Percentiles rank a stretch among this genome's conserved stretches.
phyloP scores from a whole-genome alignment of 2,329 filamentous ascomycete species.

The Lasiodiplodia gonubiensis region DNA sequence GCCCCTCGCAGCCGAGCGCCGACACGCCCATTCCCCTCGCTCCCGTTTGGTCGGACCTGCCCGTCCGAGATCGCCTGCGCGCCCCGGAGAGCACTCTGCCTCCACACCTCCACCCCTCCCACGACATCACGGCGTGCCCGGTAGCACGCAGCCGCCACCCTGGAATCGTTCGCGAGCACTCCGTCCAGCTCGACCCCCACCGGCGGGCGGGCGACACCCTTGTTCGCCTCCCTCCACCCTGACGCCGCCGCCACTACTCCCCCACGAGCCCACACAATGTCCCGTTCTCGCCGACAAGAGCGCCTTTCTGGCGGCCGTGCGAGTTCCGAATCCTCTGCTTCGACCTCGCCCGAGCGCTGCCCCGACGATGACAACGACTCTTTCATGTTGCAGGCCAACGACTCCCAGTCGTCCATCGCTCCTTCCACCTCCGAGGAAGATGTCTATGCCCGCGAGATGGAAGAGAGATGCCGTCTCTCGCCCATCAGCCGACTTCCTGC shows the following conservation, averaged over 20 bases:
- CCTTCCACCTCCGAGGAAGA: conserved; percentile 79
- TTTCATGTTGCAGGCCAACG: conserved; percentile 80
- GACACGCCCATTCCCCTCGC: conserved; percentile 3
- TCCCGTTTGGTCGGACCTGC: conserved; percentile 18
- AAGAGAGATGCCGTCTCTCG: conserved; percentile 71
- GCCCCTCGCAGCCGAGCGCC: conserved; percentile 1
- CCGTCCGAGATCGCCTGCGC: conserved; percentile 16
- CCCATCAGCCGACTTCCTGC: conserved; percentile 86
- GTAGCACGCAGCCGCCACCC: conserved; percentile 13
- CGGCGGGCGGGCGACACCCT: conserved; percentile 22
- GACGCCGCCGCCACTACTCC: conserved; percentile 7
- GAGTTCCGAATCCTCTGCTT: conserved; percentile 64
- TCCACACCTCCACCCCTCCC: not conserved
- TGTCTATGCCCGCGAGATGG: conserved; percentile 61
- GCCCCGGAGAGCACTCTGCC: conserved; percentile 7
- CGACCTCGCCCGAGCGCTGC: conserved; percentile 74
- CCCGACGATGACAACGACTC: conserved; percentile 95
- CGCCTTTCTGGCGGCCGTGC: conserved; percentile 41
- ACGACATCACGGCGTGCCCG: not conserved
- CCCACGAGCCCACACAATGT: conserved; percentile 33
- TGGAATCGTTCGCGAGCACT: conserved; percentile 6
- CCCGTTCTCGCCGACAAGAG: conserved; percentile 41
- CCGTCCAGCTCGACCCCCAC: conserved; percentile 14
- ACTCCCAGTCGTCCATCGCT: conserved; percentile 90
- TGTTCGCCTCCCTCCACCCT: conserved; percentile 13